phyloP scores from a whole-genome alignment of 1,139 yeast genomes.

The Pichia terricola region DNA sequence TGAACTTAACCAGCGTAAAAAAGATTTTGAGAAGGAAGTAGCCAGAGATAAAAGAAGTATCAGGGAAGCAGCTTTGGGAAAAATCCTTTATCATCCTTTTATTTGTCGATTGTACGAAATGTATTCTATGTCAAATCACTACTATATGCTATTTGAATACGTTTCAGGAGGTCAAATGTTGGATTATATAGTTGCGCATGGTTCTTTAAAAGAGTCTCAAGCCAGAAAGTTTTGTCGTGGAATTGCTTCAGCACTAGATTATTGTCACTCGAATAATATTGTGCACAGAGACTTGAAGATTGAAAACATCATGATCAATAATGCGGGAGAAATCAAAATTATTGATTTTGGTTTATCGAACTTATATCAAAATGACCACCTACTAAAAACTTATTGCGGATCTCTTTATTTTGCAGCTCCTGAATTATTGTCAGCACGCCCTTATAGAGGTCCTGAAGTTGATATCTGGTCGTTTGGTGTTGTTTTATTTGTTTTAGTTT shows the following conservation, averaged over 20 bases:
- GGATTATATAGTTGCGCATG: constrained; percentile 95
- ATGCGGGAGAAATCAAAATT: constrained; percentile 87
- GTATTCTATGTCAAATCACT: constrained; percentile 94
- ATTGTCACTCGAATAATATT: constrained; percentile 86
- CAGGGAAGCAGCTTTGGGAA: constrained; percentile 90
- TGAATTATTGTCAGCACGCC: constrained; percentile 83
- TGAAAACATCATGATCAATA: constrained; percentile 91
- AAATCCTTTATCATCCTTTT: constrained; percentile 82
- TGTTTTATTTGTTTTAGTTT: constrained; percentile 88
- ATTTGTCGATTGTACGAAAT: constrained; percentile 89
- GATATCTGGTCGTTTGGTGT: constrained; percentile 99
- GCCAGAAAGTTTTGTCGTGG: constrained; percentile 95
- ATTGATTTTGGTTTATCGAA: constrained; percentile 95
- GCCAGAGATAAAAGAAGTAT: constrained; percentile 88
- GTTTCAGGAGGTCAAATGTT: constrained; percentile 97
- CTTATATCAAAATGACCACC: constrained; percentile 59
- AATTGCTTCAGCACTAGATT: constrained; percentile 89
- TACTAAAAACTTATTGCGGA: constrained; percentile 92
- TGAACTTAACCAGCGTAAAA: constrained; percentile 53
- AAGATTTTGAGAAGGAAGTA: constrained; percentile 76
- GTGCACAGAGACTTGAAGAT: constrained; percentile 96
- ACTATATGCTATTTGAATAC: constrained; percentile 93
- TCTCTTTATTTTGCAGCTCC: constrained; percentile 98
- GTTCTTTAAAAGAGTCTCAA: constrained; percentile 84
- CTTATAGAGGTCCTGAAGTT: constrained; percentile 93